Evolutionary conservation across 2,329 filamentous ascomycete genomes (phyloP), one percentile per base, ranked within the genome.

Genomic region (Alternaria sp.): DNA sequence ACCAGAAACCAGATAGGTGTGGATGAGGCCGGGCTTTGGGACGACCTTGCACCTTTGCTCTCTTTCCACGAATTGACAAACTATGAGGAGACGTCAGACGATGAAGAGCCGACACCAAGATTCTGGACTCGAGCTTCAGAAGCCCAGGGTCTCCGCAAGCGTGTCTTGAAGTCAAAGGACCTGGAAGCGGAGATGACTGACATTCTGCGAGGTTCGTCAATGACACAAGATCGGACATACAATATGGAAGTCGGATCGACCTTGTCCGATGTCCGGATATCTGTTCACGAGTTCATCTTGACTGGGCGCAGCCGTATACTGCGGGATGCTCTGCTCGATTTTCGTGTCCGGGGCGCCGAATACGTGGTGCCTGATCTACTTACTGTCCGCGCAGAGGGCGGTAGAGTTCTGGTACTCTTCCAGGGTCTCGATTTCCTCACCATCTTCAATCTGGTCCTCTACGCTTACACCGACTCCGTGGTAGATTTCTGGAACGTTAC

Each of bases 401-500:
- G 85, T 6, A 86, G 85, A 47, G 81, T 85, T 1, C 78, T 89
- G 10, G 74, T 97, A 20, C 86, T 87, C 0, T 90, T 98, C 56
- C 82, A 88, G 20, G 87, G 88, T 2, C 80, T 95, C 12, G 94
- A 97, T 75, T 85, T 96, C 41, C 84, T 96, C 33, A 91, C 93
- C 1, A 75, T 97, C 7, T 82, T 97, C 60, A 95, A 97, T 70
- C 71, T 98, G 10, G 87, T 91, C 1, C 83, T 95, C 10, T 97
- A 93, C 72, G 76, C 91, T 8, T 98, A 98, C 77, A 90, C 89
- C 6, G 96, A 98, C 75, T 85, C 84, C 5, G 82, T 94, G 15
- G 85, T 97, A 30, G 93, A 96, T 63, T 91, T 94, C 18, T 98
- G 96, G 96, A 92, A 94, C 68, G 90, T 91, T 66, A 90, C 90